Evolutionary conservation across 179 eudicot species (phyloP).

Genomic region (Actinidia arguta): DNA sequence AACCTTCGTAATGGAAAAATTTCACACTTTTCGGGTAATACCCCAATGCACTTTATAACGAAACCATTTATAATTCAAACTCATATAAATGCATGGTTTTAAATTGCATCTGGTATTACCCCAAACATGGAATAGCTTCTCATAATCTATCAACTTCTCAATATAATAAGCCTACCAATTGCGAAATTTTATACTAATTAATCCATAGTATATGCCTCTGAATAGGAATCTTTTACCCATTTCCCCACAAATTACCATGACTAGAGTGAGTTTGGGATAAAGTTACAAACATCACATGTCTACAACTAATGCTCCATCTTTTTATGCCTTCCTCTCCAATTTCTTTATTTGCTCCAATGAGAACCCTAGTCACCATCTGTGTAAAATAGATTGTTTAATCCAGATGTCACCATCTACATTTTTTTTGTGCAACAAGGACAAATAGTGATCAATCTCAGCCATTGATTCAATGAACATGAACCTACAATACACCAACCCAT

Average conservation of each 20-base stretch:
- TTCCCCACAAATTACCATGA: constrained; percentile 17
- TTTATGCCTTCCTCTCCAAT: constrained; percentile 42
- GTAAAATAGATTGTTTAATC: not conserved
- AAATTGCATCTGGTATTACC: too few species aligned
- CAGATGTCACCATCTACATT: not conserved
- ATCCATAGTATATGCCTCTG: not conserved
- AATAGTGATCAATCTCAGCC: constrained; percentile 23
- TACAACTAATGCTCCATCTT: constrained; percentile 80
- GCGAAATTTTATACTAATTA: not conserved
- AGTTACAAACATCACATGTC: constrained; percentile 60
- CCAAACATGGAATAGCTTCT: too few species aligned
- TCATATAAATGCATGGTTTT: too few species aligned
- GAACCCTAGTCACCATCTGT: not conserved
- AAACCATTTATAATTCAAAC: too few species aligned
- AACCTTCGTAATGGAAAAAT: too few species aligned
- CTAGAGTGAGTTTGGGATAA: constrained; percentile 18
- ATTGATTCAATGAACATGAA: not conserved
- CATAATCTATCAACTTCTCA: constrained; percentile 7
- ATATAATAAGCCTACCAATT: not conserved
- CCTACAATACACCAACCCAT: constrained; percentile 12
- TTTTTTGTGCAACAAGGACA: not conserved
- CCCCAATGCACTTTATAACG: too few species aligned
- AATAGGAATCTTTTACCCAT: constrained; percentile 22
- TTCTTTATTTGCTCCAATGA: constrained; percentile 19
- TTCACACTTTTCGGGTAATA: too few species aligned